Evolutionary conservation across 2,329 filamentous ascomycete species (phyloP), one percentile per base, ranked within the genome.

Genomic region (Aspergillus carbonarius): DNA sequence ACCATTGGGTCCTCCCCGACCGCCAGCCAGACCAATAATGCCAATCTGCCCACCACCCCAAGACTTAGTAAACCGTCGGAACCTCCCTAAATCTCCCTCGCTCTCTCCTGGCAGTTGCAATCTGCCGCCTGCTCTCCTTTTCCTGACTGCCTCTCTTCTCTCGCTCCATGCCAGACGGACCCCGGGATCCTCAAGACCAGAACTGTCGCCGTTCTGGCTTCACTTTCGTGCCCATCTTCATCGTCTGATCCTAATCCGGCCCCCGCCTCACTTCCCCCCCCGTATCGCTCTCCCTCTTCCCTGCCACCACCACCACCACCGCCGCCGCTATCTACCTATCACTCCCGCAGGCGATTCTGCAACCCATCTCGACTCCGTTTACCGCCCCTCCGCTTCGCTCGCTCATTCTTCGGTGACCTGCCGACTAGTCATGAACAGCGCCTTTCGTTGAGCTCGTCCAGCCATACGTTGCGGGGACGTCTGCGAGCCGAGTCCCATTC

Each of bases 381-480:
- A 55, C 59, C 57, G 55, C 59, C 57, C 47, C 57, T 46, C 57
- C 30, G 34, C 18, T 25, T 54, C 54, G 34, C 37, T 17, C 37
- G 37, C 55, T 17, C 32, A 20, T 48, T 25, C 47, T 50, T 37
- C 57, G 25, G 34, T 56, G 49, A 30, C 52, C 51, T 64, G 49
- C 54, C 57, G 55, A 48, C 58, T 61, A 63, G 64, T 64, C 61
- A 66, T 66, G 64, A 64, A 52, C 64, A 62, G 55, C 57, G 35
- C 57, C 63, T 59, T 58, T 62, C 35, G 54, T 60, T 66, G 50
- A 66, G 60, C 61, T 60, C 59, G 57, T 65, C 57, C 61, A 63
- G 64, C 62, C 57, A 57, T 60, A 50, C 46, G 57, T 60, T 57
- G 63, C 63, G 61, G 55, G 58, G 59, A 59, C 60, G 57, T 58